Conservation (phyloP, 2,329 filamentous ascomycete species). For the Colletotrichum shisoi region DNA sequence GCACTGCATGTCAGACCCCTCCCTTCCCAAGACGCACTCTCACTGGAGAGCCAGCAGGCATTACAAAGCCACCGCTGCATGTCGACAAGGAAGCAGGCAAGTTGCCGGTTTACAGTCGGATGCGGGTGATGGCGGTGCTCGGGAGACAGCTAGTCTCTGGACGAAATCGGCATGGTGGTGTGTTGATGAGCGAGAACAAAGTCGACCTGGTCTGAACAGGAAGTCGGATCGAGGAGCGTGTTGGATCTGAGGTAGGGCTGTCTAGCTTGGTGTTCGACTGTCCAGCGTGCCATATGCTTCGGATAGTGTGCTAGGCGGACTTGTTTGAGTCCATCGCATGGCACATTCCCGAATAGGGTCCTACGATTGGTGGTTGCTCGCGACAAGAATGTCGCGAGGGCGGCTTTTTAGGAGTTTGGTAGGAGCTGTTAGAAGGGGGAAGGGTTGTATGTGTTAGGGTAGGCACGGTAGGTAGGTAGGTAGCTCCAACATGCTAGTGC, state of each 20-base stretch:
- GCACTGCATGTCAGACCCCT: slow-evolving; percentile 23
- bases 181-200: slow-evolving; percentile 8
- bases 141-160: slow-evolving; percentile 25
- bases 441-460: too few relatives aligned
- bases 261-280: slow-evolving; percentile 9
- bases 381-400: slow-evolving; percentile 17
- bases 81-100: slow-evolving; percentile 5
- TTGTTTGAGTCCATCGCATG: slow-evolving; percentile 22
- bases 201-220: background rate
- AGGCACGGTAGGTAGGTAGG: too few relatives aligned
- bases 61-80: slow-evolving; percentile 5
- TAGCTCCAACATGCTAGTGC: slow-evolving; percentile 8
- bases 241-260: slow-evolving; percentile 15
- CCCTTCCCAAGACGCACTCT: slow-evolving; percentile 26
- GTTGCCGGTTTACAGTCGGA: slow-evolving; percentile 14
- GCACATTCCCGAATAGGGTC: slow-evolving; percentile 26
- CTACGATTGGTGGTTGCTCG: slow-evolving; percentile 30
- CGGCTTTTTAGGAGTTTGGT: background rate
- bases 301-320: slow-evolving; percentile 10
- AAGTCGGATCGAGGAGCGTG: slow-evolving; percentile 1
- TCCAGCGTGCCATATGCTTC: background rate
- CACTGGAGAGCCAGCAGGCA: slow-evolving; percentile 9
- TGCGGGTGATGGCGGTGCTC: slow-evolving; percentile 10
- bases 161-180: slow-evolving; percentile 15
- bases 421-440: background rate